Evolutionary conservation across 352 stramenopile species (phyloP).

Genomic region (Globisporangium viniferum): DNA sequence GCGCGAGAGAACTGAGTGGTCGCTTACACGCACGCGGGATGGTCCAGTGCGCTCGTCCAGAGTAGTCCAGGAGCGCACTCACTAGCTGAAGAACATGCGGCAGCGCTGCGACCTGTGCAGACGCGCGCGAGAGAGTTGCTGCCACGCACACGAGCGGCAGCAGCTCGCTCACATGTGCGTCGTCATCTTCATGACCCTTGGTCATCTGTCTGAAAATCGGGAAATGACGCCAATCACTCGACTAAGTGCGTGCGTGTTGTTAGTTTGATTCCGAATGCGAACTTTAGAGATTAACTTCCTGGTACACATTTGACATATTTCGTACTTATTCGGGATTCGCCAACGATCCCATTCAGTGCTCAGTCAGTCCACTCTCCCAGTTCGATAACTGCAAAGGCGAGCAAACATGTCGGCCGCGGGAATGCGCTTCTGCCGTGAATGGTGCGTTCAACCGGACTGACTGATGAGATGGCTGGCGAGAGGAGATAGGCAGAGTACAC

Average conservation of each 20-base stretch:
- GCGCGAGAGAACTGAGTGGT: background rate
- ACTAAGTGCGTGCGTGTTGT: no score
- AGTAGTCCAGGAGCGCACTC: background rate
- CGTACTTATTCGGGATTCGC: no score
- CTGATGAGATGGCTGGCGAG: background rate
- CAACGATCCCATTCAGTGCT: background rate
- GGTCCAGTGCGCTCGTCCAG: background rate
- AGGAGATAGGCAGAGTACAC: background rate
- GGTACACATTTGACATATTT: no score
- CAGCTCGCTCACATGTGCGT: no score
- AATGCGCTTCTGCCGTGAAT: conserved; percentile 89
- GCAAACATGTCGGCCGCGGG: conserved; percentile 64
- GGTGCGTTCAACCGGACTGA: conserved; percentile 36
- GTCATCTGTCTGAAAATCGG: no score
- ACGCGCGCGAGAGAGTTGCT: background rate
- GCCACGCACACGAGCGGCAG: background rate
- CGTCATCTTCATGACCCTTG: no score
- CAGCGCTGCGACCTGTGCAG: background rate
- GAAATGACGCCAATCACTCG: no score
- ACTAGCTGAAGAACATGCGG: background rate
- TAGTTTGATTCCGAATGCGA: no score
- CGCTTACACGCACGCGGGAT: conserved; percentile 1
- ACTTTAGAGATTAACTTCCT: no score
- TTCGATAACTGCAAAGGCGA: background rate
- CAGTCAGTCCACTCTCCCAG: background rate